Conservation (phyloP, 352 stramenopile genomes). For the Pythium dissimile region DNA sequence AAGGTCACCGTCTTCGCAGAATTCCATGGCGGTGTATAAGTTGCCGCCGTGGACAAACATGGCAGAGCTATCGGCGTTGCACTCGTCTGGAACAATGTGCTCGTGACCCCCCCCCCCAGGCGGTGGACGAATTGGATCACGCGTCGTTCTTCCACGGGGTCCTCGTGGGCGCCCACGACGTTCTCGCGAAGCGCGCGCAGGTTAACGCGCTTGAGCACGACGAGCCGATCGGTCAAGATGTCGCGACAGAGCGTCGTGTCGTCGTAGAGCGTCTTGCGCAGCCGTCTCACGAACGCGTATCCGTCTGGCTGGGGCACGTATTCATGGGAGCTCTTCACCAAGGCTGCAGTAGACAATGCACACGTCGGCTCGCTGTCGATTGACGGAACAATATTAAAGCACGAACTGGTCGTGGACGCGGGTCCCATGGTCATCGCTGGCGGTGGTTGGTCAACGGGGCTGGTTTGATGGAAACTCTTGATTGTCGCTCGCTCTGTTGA, state of each 20-base stretch:
- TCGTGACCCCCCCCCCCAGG: slow-evolving; percentile 29
- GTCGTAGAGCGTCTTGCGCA: slow-evolving; percentile 50
- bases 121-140: slow-evolving; percentile 41
- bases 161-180: slow-evolving; percentile 30
- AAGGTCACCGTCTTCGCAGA: slow-evolving; percentile 57
- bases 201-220: slow-evolving; percentile 56
- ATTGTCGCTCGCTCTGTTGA: no score
- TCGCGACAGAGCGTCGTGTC: slow-evolving; percentile 53
- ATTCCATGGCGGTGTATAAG: slow-evolving; percentile 62
- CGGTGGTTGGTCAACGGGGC: no score
- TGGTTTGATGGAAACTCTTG: no score
- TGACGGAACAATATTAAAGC: no score
- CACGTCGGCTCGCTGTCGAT: no score
- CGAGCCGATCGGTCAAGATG: slow-evolving; percentile 13
- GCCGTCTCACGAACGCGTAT: slow-evolving; percentile 32
- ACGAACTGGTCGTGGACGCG: no score
- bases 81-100: slow-evolving; percentile 38
- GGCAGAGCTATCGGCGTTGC: slow-evolving; percentile 5
- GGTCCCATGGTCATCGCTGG: no score
- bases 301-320: slow-evolving; percentile 21
- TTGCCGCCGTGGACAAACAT: slow-evolving; percentile 42
- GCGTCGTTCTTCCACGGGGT: slow-evolving; percentile 38
- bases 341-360: no score
- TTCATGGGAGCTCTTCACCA: no score
- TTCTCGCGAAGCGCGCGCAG: slow-evolving; percentile 40